These are phyloP conservation scores for Candida parachauliodes DNA, from an alignment of 805 yeast genomes.

Conservation along the genomic window DNA sequence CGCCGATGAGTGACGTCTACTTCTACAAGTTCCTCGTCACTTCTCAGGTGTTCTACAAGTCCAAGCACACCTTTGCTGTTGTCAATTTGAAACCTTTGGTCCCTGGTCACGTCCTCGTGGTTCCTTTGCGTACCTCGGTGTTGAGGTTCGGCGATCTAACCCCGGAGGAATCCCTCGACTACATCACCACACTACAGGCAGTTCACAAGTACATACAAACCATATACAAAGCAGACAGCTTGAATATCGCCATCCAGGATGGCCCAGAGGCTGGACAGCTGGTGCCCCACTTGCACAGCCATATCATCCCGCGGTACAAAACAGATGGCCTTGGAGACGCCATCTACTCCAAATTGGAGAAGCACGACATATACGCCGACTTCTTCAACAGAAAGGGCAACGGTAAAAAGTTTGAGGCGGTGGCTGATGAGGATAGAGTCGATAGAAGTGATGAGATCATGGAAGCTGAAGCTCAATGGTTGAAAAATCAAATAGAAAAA, in stretches of 20 bases:
- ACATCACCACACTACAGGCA: conserved; percentile 69
- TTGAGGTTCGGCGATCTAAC: conserved; percentile 66
- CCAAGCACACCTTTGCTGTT: conserved; percentile 71
- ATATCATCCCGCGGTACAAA: conserved; percentile 79
- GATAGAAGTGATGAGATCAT: conserved; percentile 62
- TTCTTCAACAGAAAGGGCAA: conserved; percentile 22
- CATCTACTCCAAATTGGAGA: conserved; percentile 64
- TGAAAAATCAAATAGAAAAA: conserved; percentile 40
- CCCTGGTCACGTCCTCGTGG: conserved; percentile 90
- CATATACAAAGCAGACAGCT: conserved; percentile 72
- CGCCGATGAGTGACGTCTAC: conserved; percentile 15
- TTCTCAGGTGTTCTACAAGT: conserved; percentile 54
- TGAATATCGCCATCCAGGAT: conserved; percentile 92
- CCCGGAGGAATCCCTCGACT: conserved; percentile 70
- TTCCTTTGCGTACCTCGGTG: conserved; percentile 67
- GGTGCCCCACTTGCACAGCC: conserved; percentile 94
- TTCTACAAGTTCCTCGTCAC: conserved; percentile 56
- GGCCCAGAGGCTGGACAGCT: conserved; percentile 96
- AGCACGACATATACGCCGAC: conserved; percentile 41
- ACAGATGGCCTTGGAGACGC: conserved; percentile 52
- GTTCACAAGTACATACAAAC: conserved; percentile 65
- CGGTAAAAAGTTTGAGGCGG: conserved; percentile 20
- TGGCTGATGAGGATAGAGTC: conserved; percentile 48
- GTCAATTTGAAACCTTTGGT: conserved; percentile 91
- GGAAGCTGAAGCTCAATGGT: conserved; percentile 64